phyloP scores from a whole-genome alignment of 2,329 filamentous ascomycete genomes.

The Verticillium dahliae region DNA sequence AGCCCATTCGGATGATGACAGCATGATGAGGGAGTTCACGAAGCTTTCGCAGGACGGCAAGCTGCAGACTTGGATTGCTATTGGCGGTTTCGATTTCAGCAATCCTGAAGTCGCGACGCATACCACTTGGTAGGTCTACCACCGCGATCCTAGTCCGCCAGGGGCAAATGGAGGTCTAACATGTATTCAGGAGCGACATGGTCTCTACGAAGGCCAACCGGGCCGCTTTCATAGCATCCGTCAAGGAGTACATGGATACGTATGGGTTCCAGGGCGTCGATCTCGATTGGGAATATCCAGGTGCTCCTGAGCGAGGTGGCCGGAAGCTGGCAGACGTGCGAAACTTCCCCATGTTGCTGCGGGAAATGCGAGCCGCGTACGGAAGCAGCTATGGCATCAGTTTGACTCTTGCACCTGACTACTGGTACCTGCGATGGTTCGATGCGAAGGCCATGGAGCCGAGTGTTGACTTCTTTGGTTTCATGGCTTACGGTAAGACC shows the following conservation, averaged over 20 bases:
- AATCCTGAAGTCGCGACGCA: too few relatives aligned
- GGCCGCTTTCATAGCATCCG: slow-evolving; percentile 24
- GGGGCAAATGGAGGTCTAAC: too few relatives aligned
- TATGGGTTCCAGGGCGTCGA: slow-evolving; percentile 38
- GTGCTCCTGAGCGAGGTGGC: not conserved
- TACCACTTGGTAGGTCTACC: too few relatives aligned
- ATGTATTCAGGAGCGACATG: too few relatives aligned
- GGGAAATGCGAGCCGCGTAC: not conserved
- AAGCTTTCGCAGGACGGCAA: too few relatives aligned
- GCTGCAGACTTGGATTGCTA: too few relatives aligned
- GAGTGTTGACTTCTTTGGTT: slow-evolving; percentile 28
- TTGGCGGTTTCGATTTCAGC: too few relatives aligned
- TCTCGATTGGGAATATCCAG: slow-evolving; percentile 36
- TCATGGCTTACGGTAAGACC: slow-evolving; percentile 18
- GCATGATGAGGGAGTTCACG: too few relatives aligned
- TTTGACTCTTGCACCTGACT: slow-evolving; percentile 26
- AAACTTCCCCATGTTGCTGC: not conserved
- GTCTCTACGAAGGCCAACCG: too few relatives aligned
- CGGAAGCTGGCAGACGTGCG: not conserved
- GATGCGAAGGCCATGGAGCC: slow-evolving; percentile 27
- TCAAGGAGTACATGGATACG: slow-evolving; percentile 29
- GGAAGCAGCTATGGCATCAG: slow-evolving; percentile 28
- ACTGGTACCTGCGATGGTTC: slow-evolving; percentile 31
- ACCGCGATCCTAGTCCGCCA: too few relatives aligned
- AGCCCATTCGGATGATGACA: too few relatives aligned